Base-by-base conservation (phyloP, 306 rosid genomes). In the Sindora glabra region DNA sequence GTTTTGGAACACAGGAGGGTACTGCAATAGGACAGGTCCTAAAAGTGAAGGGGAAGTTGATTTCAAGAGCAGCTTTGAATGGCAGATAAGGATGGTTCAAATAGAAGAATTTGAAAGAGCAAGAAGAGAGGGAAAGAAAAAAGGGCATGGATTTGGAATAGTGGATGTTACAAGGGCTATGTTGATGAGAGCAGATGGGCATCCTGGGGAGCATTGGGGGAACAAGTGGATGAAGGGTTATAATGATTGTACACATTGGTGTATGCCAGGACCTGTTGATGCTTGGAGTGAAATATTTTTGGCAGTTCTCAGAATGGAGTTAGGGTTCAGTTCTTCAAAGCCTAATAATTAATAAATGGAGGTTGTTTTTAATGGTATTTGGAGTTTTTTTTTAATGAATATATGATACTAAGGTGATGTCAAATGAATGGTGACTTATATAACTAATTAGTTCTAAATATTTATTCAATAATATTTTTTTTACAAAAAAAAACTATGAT, bases 231-330 rank as follows among this genome's bases (percentile, higher is more conserved):
- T 81, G 92, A 80, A 11, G 48, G 98, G 95, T 23, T 86, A 69
- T n/a, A 88, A 66, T 74, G 98, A 92, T 58, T 88, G 98, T 48
- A 88, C 94, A 29, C 98, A 88, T 47, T 92, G 98, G 98, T 92
- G 98, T 59, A 54, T 92, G 83, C 98, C 98, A 0, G 98, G 96
- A 36, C 90, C 95, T 10, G 57, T 88, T 61, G 98, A 92, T 68
- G 17, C 70, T 29, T 92, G 96, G 98, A 88, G 24, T 74, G 83
- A 83, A 69, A 68, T 92, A 19, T 65, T 92, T 48, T 50, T 86
- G 30, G 83, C 76, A 27, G 25, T 80, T 19, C 65, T 88, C 11
- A 59, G n/a, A n/a, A n/a, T n/a, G n/a, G n/a, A n/a, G n/a, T n/a
- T n/a, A n/a, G n/a, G n/a, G n/a, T n/a, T n/a, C n/a, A n/a, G n/a